phyloP scores from a whole-genome alignment of 768 basidiomycete genomes.

The Exsudoporus frostii region DNA sequence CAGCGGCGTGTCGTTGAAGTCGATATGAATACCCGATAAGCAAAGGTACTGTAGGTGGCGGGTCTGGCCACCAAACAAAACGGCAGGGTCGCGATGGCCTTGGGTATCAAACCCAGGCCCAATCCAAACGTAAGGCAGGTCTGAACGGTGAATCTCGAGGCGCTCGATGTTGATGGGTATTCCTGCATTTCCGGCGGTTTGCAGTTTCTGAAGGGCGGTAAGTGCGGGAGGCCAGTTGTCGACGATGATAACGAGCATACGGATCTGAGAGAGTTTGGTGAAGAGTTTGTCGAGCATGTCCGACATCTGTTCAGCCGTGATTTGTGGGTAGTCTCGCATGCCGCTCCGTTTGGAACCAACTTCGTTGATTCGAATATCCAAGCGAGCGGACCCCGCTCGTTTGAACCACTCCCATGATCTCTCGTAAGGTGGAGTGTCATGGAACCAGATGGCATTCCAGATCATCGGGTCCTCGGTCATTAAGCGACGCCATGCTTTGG shows the following conservation, averaged over 20 bases:
- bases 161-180: slow-evolving; percentile 49
- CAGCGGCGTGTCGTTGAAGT: slow-evolving; percentile 51
- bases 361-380: slow-evolving; percentile 65
- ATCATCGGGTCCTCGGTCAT: slow-evolving; percentile 48
- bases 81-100: slow-evolving; percentile 32
- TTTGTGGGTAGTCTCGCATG: slow-evolving; percentile 26
- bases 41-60: slow-evolving; percentile 49
- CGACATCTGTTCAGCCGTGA: slow-evolving; percentile 44
- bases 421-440: slow-evolving; percentile 46
- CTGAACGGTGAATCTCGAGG: slow-evolving; percentile 62
- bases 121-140: slow-evolving; percentile 43
- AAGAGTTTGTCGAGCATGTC: slow-evolving; percentile 50
- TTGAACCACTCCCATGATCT: slow-evolving; percentile 56
- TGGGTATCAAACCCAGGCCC: slow-evolving; percentile 40
- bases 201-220: slow-evolving; percentile 49
- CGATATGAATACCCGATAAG: slow-evolving; percentile 57
- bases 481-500: slow-evolving; percentile 50
- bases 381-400: slow-evolving; percentile 49
- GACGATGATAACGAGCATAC: slow-evolving; percentile 56
- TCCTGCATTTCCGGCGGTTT: slow-evolving; percentile 32
- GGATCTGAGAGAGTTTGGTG: slow-evolving; percentile 52
- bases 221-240: slow-evolving; percentile 54
- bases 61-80: slow-evolving; percentile 51
- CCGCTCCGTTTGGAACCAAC: slow-evolving; percentile 23
- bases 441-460: slow-evolving; percentile 69